phyloP scores from a whole-genome alignment of 352 stramenopile genomes.

The Phytophthora brassicae region DNA sequence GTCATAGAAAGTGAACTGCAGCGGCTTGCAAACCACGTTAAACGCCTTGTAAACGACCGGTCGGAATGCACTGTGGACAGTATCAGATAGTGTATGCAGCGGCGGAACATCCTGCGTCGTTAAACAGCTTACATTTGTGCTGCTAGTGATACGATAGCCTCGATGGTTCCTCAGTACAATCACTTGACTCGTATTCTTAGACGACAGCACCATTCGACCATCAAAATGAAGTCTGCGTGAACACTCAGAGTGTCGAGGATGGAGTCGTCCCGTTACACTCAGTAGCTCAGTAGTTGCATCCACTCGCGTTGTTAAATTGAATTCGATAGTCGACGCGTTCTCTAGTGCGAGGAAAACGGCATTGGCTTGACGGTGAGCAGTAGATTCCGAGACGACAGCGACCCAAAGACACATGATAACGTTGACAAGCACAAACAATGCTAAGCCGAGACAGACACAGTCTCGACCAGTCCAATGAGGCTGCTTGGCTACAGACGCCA shows the following conservation, averaged over 20 bases:
- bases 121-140: slow-evolving; percentile 32
- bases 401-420: slow-evolving; percentile 41
- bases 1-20: slow-evolving; percentile 42
- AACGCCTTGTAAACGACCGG: slow-evolving; percentile 32
- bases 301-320: slow-evolving; percentile 30
- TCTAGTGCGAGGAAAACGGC: slow-evolving; percentile 29
- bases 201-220: slow-evolving; percentile 29
- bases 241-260: slow-evolving; percentile 38
- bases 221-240: slow-evolving; percentile 45
- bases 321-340: slow-evolving; percentile 32
- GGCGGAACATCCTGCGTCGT: slow-evolving; percentile 38
- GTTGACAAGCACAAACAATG: slow-evolving; percentile 25
- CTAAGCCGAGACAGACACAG: slow-evolving; percentile 32
- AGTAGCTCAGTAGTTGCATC: slow-evolving; percentile 1
- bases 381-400: slow-evolving; percentile 18
- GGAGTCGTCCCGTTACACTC: slow-evolving; percentile 31
- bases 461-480: slow-evolving; percentile 27
- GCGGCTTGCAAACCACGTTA: slow-evolving; percentile 29
- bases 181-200: slow-evolving; percentile 27
- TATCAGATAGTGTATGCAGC: slow-evolving; percentile 40
- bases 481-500: slow-evolving; percentile 4
- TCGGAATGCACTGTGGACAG: slow-evolving; percentile 32
- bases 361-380: slow-evolving; percentile 23
- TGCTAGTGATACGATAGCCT: slow-evolving; percentile 29
- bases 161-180: slow-evolving; percentile 44